phyloP scores from a whole-genome alignment of 805 yeast species.

The Brettanomyces bruxellensis region DNA sequence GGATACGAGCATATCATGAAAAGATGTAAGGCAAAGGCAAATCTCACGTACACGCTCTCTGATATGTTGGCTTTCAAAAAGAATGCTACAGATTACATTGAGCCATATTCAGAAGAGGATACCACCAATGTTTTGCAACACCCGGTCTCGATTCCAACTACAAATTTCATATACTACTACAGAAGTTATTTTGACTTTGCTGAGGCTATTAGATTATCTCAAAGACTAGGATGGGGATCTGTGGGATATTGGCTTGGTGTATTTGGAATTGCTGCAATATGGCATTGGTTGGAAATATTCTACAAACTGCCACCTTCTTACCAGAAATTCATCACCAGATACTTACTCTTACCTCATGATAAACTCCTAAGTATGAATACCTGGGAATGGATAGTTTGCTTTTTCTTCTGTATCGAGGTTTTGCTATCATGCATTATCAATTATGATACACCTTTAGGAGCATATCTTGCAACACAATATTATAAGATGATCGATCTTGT shows the following conservation, averaged over 20 bases:
- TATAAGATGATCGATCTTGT: slow-evolving; percentile 26
- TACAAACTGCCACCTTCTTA: slow-evolving; percentile 1
- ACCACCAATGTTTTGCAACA: no score
- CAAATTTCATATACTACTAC: slow-evolving; percentile 26
- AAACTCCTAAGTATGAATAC: slow-evolving; percentile 11
- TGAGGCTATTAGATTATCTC: slow-evolving; percentile 29
- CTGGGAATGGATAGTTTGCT: slow-evolving; percentile 19
- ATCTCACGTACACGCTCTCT: no score
- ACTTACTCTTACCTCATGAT: slow-evolving; percentile 4
- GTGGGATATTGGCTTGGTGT: slow-evolving; percentile 32
- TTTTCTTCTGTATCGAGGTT: slow-evolving; percentile 22
- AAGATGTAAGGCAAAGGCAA: slow-evolving; percentile 25
- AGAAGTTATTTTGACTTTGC: slow-evolving; percentile 28
- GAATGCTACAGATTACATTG: no score
- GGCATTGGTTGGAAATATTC: slow-evolving; percentile 1
- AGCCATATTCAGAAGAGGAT: no score
- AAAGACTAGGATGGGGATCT: slow-evolving; percentile 36
- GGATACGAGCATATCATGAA: slow-evolving; percentile 30
- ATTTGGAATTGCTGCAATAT: slow-evolving; percentile 22
- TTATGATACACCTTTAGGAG: slow-evolving; percentile 30
- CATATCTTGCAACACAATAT: slow-evolving; percentile 25
- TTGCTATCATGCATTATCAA: slow-evolving; percentile 27
- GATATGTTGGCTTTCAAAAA: no score
- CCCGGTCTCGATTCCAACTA: slow-evolving; percentile 11
- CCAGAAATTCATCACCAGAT: background rate